Evolutionary conservation across 2,329 filamentous ascomycete genomes (phyloP).

Genomic region (Bipolaris oryzae): DNA sequence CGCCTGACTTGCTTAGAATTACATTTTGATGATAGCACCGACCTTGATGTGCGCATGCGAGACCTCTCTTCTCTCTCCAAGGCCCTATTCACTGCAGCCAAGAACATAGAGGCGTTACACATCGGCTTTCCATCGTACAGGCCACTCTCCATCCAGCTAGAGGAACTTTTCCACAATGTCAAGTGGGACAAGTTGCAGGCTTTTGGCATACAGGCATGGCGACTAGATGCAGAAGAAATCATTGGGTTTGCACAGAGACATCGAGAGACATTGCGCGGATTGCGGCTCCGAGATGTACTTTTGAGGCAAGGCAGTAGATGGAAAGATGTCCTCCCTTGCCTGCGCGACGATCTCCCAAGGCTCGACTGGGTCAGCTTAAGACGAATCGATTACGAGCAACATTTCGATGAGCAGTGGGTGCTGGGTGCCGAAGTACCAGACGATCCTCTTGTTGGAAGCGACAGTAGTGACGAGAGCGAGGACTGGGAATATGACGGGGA

Average conservation of each 20-base stretch:
- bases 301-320: constrained; percentile 65
- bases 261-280: constrained; percentile 60
- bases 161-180: constrained; percentile 67
- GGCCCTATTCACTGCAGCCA: constrained; percentile 63
- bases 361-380: constrained; percentile 69
- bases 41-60: constrained; percentile 63
- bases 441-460: constrained; percentile 51
- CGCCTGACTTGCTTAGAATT: constrained; percentile 68
- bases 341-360: constrained; percentile 62
- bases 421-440: constrained; percentile 57
- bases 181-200: constrained; percentile 66
- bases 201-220: constrained; percentile 70
- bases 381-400: constrained; percentile 63
- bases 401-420: constrained; percentile 58
- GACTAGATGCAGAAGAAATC: constrained; percentile 65
- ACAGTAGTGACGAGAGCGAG: constrained; percentile 50
- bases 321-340: constrained; percentile 63
- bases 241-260: constrained; percentile 63
- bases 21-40: constrained; percentile 64
- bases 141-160: constrained; percentile 63
- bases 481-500: constrained; percentile 45
- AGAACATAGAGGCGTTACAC: constrained; percentile 67
- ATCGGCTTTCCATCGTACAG: constrained; percentile 66
- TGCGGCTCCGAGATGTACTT: constrained; percentile 66
- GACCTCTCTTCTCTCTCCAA: constrained; percentile 64